Conservation (phyloP, 192 early-diverging fungal genomes). For the Coemansia sp. region DNA sequence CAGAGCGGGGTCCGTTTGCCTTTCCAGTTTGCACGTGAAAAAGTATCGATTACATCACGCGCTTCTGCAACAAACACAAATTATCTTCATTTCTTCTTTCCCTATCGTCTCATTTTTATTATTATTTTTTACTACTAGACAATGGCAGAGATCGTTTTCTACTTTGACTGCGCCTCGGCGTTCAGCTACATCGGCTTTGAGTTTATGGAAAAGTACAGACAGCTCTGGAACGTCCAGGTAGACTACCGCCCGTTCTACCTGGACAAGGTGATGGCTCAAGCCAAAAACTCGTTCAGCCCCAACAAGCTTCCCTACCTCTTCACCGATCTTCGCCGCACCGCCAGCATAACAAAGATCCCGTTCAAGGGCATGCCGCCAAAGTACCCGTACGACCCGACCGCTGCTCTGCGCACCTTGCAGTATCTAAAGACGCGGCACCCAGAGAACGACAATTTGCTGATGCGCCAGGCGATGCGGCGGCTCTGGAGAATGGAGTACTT, state of each 20-base stretch:
- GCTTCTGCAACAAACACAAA: neutral
- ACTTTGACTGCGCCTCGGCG: slow-evolving; percentile 42
- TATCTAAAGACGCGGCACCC: slow-evolving; percentile 26
- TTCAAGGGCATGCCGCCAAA: slow-evolving; percentile 38
- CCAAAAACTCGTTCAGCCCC: slow-evolving; percentile 37
- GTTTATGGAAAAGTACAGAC: slow-evolving; percentile 48
- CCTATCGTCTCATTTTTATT: neutral
- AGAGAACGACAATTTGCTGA: slow-evolving; percentile 6
- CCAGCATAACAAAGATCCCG: slow-evolving; percentile 36
- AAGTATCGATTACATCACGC: too few relatives aligned
- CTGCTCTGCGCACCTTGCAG: slow-evolving; percentile 35
- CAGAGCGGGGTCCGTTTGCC: too few relatives aligned
- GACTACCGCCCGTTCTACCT: slow-evolving; percentile 46
- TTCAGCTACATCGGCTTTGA: slow-evolving; percentile 53
- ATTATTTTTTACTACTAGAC: neutral
- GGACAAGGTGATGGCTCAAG: slow-evolving; percentile 27
- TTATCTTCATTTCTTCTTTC: neutral
- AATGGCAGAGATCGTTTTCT: slow-evolving; percentile 28
- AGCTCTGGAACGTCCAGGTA: slow-evolving; percentile 37
- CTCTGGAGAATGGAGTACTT: slow-evolving; percentile 45
- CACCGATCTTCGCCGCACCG: slow-evolving; percentile 28
- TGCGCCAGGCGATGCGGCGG: slow-evolving; percentile 33
- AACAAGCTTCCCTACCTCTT: slow-evolving; percentile 40
- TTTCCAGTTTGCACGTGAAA: too few relatives aligned
- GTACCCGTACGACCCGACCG: slow-evolving; percentile 35